Base-by-base conservation (phyloP, 208 protist genomes). In the Acanthamoeba triangularis region DNA sequence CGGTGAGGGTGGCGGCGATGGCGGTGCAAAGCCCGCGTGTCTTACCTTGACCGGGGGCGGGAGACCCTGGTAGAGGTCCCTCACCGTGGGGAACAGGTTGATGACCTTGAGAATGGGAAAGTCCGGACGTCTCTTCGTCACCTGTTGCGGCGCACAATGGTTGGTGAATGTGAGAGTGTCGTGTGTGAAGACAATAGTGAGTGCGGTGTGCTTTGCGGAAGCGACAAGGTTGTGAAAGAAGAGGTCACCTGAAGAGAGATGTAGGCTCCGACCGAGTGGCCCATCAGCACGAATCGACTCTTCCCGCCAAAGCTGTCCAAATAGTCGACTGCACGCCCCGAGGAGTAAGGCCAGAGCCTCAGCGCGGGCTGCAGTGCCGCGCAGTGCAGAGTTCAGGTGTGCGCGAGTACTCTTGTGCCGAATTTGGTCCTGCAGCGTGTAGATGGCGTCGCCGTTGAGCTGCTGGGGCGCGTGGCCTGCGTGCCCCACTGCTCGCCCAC, bases 241-340 rank as follows among this genome's bases (percentile, higher is more conserved):
- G 67, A 37, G 10, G 63, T 23, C 35, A 85, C 76, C 84, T 91
- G 84, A 13, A 91, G 59, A 23, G 56, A 91, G 49, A 91, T 91
- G 54, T 91, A 91, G 41, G 84, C 84, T 49, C 84, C 84, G 56
- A 91, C 49, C n/a, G 84, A 91, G 30, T 91, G 84, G 14, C 84
- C 84, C 84, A 91, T 91, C 84, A 91, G 20, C 84, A 91, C 84
- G 30, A 91, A 91, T 8, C 84, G 49, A 18, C 84, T 28, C 84
- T 61, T 72, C 10, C 84, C 84, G 6, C 30, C 59, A 41, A 91
- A 91, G 35, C 54, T 69, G 41, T 91, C 84, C 52, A 91, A 37
- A 33, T 69, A 91, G 28, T 91, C 56, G 35, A 91, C 84, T 91
- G 84, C 20, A 16, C 13, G 20, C 56, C 1, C 84, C 69, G 67